Conservation (phyloP, 805 yeast species). For the Pichia ethanolica region DNA sequence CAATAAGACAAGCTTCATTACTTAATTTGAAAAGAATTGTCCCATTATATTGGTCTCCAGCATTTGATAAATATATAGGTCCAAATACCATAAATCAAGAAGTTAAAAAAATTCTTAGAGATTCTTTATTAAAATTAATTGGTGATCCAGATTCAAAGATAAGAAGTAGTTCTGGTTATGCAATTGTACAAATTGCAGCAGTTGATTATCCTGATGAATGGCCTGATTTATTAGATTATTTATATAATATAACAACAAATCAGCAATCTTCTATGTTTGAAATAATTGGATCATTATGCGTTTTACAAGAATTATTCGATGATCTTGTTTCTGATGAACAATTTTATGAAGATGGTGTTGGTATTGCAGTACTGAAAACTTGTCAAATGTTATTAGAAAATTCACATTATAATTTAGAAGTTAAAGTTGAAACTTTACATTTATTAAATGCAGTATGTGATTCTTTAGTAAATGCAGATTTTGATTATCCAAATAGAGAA, state of each 20-base stretch:
- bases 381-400: slow-evolving; percentile 36
- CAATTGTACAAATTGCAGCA: slow-evolving; percentile 76
- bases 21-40: slow-evolving; percentile 61
- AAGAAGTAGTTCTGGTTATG: slow-evolving; percentile 60
- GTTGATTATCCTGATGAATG: slow-evolving; percentile 95
- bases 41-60: slow-evolving; percentile 76
- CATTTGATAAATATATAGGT: slow-evolving; percentile 67
- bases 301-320: slow-evolving; percentile 71
- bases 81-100: slow-evolving; percentile 42
- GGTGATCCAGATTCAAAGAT: slow-evolving; percentile 48
- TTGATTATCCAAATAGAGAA: slow-evolving; percentile 30
- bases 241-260: slow-evolving; percentile 37
- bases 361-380: slow-evolving; percentile 44
- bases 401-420: slow-evolving; percentile 20
- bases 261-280: slow-evolving; percentile 27
- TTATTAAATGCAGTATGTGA: slow-evolving; percentile 47
- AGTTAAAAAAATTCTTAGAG: slow-evolving; percentile 45
- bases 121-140: slow-evolving; percentile 41
- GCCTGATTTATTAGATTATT: slow-evolving; percentile 57
- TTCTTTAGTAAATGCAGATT: slow-evolving; percentile 47
- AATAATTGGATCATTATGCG: slow-evolving; percentile 48
- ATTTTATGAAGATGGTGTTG: slow-evolving; percentile 72
- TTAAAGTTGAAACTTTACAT: slow-evolving; percentile 41
- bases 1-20: slow-evolving; percentile 54
- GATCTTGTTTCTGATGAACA: slow-evolving; percentile 82